Conservation (phyloP, 352 stramenopile species). For the Pelagophyceae sp. region DNA sequence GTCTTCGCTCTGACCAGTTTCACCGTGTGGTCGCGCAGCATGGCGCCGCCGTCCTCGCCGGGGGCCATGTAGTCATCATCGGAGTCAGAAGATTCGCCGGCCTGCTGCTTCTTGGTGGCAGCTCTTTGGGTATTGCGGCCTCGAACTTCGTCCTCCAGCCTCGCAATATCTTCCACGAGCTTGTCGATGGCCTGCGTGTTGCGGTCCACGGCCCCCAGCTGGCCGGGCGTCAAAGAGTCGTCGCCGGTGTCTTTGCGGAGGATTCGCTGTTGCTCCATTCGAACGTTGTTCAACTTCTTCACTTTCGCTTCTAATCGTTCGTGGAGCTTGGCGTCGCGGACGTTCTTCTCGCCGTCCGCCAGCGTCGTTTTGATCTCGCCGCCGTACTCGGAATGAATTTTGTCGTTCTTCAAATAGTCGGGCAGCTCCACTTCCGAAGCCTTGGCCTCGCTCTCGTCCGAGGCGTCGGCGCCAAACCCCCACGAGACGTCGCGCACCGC, state of each 20-base stretch:
- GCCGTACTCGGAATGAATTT: neutral
- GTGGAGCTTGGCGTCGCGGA: neutral
- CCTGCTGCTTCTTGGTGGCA: neutral
- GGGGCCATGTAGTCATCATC: neutral
- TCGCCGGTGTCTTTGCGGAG: neutral
- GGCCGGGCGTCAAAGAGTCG: neutral
- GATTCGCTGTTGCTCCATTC: neutral
- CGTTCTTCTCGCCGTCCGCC: neutral
- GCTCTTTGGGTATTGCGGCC: neutral
- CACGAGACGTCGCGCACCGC: neutral
- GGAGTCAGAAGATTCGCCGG: neutral
- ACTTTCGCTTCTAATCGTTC: conserved; percentile 2
- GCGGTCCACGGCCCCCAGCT: neutral
- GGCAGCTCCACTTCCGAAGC: neutral
- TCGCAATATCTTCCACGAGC: neutral
- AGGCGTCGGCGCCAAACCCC: neutral
- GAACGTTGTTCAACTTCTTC: neutral
- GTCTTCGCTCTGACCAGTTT: neutral
- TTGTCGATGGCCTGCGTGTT: neutral
- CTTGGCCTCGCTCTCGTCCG: neutral
- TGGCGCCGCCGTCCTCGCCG: no score
- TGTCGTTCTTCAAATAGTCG: conserved; percentile 15
- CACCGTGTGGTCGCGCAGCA: conserved; percentile 12
- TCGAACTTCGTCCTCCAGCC: neutral
- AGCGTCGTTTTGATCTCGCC: conserved; percentile 10